These are phyloP conservation scores for Skeletonema costatum DNA, from an alignment of 108 stramenopile genomes.

Conservation along the genomic window DNA sequence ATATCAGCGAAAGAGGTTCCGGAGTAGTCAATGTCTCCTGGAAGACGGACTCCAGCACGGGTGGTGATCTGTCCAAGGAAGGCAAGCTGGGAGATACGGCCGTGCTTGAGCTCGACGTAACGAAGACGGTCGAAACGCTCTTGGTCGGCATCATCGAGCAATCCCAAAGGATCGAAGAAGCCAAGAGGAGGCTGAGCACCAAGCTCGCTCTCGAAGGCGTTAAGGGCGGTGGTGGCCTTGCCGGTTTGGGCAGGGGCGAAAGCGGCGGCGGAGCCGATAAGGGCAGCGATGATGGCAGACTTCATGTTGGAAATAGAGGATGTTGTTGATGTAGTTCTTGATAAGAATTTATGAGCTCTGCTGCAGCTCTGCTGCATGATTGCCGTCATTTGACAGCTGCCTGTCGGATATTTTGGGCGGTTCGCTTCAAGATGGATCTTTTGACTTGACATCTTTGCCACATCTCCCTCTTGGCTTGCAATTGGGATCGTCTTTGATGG, in stretches of 20 bases:
- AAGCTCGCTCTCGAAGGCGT: no score
- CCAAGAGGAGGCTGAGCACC: no score
- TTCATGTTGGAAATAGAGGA: conserved; percentile 6
- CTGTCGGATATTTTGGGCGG: background rate
- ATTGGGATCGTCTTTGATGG: conserved; percentile 68
- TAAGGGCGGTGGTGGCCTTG: conserved; percentile 66
- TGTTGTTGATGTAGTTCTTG: background rate
- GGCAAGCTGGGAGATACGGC: conserved; percentile 55
- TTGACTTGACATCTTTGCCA: no score
- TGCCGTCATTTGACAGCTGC: background rate
- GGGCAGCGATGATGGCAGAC: conserved; percentile 16
- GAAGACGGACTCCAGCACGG: conserved; percentile 51
- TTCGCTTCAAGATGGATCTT: no score
- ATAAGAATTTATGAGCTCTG: background rate
- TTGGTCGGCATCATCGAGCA: conserved; percentile 48
- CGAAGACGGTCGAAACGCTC: conserved; percentile 43
- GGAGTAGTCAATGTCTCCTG: conserved; percentile 27
- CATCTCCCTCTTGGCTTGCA: no score
- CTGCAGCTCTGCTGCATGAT: no score
- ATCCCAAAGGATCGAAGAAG: conserved; percentile 69
- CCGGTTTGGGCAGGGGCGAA: conserved; percentile 26
- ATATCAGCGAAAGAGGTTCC: conserved; percentile 3
- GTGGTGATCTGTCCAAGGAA: conserved; percentile 81
- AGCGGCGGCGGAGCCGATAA: conserved; percentile 17
- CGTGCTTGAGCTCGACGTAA: conserved; percentile 50